A percentile compares a stretch with the other conserved stretches of the same genome.
These are phyloP conservation scores for Salix purpurea DNA, from an alignment of 345 rosid species.

Conservation along the genomic window DNA sequence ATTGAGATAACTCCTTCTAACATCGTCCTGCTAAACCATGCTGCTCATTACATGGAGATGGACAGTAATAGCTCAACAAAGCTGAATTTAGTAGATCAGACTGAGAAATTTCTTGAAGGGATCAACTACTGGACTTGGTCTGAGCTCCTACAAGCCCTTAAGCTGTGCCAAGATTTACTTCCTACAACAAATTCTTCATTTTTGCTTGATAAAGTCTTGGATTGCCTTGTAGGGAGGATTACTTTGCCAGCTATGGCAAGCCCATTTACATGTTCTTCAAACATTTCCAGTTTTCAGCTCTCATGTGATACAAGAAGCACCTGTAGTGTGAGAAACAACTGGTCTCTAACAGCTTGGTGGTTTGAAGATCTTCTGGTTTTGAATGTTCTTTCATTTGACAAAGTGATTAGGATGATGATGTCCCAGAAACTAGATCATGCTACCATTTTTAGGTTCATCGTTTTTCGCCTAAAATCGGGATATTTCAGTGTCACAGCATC, in stretches of 20 bases:
- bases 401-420: constrained; percentile 27
- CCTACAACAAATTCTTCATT: constrained; percentile 23
- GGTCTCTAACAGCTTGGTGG: constrained; percentile 37
- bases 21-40: constrained; percentile 31
- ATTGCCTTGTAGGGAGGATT: constrained; percentile 29
- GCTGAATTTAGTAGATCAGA: constrained; percentile 25
- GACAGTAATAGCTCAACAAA: constrained; percentile 8
- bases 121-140: constrained; percentile 52
- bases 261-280: constrained; percentile 26
- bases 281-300: constrained; percentile 23
- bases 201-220: constrained; percentile 32
- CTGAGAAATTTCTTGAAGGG: constrained; percentile 30
- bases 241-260: constrained; percentile 24
- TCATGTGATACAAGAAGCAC: constrained; percentile 36
- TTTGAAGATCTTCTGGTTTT: constrained; percentile 44
- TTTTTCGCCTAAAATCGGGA: constrained; percentile 34
- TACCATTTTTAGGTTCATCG: constrained; percentile 36
- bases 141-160: constrained; percentile 43
- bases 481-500: neutral
- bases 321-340: constrained; percentile 23
- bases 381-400: constrained; percentile 28
- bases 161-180: constrained; percentile 39
- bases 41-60: constrained; percentile 49
- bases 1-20: constrained; percentile 34
- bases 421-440: constrained; percentile 26